These are phyloP conservation scores for Trypanosoma lewisi DNA, from an alignment of 208 protist species.

Conservation along the genomic window DNA sequence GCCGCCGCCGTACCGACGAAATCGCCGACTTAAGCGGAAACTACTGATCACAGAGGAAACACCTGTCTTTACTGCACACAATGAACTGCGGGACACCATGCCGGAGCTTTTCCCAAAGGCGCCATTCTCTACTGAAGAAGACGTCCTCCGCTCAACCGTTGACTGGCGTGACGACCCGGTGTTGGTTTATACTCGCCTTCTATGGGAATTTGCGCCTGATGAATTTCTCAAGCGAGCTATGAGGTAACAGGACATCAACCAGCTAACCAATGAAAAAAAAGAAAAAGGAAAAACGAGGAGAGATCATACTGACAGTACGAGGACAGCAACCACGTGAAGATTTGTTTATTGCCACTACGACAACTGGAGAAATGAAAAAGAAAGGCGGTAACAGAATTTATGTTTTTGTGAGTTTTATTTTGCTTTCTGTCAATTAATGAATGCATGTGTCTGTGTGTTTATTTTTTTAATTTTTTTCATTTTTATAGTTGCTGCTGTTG, in stretches of 20 bases:
- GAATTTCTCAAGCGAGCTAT: conserved; percentile 42
- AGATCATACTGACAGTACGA: too few relatives aligned
- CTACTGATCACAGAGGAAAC: conserved; percentile 43
- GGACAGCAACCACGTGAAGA: too few relatives aligned
- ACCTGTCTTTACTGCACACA: conserved; percentile 54
- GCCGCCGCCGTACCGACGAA: conserved; percentile 55
- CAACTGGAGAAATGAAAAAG: too few relatives aligned
- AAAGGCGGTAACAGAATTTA: too few relatives aligned
- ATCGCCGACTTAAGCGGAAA: conserved; percentile 43
- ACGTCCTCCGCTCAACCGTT: conserved; percentile 62
- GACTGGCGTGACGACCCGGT: conserved; percentile 63
- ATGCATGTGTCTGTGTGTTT: too few relatives aligned
- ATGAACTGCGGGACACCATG: conserved; percentile 42
- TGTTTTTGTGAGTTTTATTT: too few relatives aligned
- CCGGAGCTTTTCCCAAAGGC: conserved; percentile 38
- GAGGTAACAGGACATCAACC: conserved; percentile 10
- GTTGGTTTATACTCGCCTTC: conserved; percentile 66
- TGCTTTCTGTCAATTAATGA: too few relatives aligned
- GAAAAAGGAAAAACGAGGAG: not conserved
- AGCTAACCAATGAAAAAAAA: conserved; percentile 6
- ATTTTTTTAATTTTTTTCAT: too few relatives aligned
- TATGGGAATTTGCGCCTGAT: conserved; percentile 73
- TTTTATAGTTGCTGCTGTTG: too few relatives aligned
- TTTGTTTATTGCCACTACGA: too few relatives aligned
- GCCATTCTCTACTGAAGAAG: conserved; percentile 66